Percentiles rank a stretch among this genome's conserved stretches.
Conservation (phyloP, 2,329 filamentous ascomycete species). For the Colletotrichum truncatum region DNA sequence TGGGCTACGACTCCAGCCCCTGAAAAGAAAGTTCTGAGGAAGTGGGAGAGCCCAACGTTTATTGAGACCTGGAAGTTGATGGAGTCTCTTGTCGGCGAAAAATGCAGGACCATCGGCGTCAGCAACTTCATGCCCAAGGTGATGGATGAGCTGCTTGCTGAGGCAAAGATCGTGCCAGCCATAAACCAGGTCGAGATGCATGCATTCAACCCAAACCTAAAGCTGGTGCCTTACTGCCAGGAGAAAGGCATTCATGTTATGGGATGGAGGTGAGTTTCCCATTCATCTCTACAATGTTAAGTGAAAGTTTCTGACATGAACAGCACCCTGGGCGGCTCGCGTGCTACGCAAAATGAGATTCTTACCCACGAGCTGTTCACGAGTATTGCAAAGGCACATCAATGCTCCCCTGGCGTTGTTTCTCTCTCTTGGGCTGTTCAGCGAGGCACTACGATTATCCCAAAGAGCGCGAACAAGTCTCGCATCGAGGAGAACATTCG, state of each 20-base stretch:
- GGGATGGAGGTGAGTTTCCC: constrained; percentile 36
- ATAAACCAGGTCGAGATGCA: constrained; percentile 46
- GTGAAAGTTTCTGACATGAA: neutral
- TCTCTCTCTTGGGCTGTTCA: constrained; percentile 39
- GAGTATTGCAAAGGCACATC: constrained; percentile 35
- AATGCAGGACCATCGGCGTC: constrained; percentile 41
- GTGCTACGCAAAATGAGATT: constrained; percentile 24
- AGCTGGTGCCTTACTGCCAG: constrained; percentile 41
- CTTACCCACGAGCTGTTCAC: constrained; percentile 35
- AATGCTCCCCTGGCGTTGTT: constrained; percentile 36
- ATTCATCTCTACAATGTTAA: too few relatives aligned
- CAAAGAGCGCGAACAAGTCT: constrained; percentile 33
- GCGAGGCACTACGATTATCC: constrained; percentile 37
- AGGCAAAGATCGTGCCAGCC: constrained; percentile 37
- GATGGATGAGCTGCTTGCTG: constrained; percentile 37
- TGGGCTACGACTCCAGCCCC: constrained; percentile 36
- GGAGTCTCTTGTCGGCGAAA: constrained; percentile 37
- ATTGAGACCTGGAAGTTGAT: constrained; percentile 40
- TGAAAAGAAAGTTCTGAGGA: constrained; percentile 33
- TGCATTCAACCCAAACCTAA: constrained; percentile 41
- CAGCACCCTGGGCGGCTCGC: constrained; percentile 26
- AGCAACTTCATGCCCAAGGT: constrained; percentile 43
- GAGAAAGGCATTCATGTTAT: constrained; percentile 42
- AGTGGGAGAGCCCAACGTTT: constrained; percentile 37
- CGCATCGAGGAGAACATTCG: constrained; percentile 37